Conservation (phyloP, 2,329 filamentous ascomycete genomes). For the Arthrinium phaeospermum region DNA sequence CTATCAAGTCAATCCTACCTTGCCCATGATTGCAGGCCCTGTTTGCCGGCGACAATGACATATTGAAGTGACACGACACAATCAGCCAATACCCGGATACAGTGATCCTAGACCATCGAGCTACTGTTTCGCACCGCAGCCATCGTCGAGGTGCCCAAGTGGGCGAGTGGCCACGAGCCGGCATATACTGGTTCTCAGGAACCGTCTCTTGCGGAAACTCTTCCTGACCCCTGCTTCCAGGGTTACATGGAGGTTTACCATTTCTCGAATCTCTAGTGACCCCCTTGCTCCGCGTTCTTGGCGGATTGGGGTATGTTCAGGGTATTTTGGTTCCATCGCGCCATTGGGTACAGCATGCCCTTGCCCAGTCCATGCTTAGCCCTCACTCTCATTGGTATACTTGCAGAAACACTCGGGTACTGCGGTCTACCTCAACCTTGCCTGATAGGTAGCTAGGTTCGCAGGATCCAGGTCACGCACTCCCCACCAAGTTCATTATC, state of each 20-base stretch:
- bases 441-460: neutral
- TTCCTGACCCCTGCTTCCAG: neutral
- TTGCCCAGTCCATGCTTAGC: neutral
- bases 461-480: neutral
- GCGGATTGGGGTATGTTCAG: neutral
- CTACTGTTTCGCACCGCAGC: neutral
- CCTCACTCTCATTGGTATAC: neutral
- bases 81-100: neutral
- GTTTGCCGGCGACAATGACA: neutral
- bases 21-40: neutral
- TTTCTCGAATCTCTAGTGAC: neutral
- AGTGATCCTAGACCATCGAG: neutral
- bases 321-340: neutral
- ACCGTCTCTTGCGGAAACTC: neutral
- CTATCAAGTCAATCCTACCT: neutral
- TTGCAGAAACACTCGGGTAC: slow-evolving; percentile 5
- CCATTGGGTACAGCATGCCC: neutral
- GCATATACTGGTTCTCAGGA: neutral
- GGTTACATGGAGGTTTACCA: neutral
- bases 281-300: neutral
- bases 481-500: neutral
- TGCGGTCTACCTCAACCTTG: neutral
- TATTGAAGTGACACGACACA: too few species aligned
- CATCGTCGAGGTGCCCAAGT: neutral
- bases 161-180: neutral